These are phyloP conservation scores for Leccinum sublutescens DNA, from an alignment of 768 basidiomycete species.

Conservation along the genomic window DNA sequence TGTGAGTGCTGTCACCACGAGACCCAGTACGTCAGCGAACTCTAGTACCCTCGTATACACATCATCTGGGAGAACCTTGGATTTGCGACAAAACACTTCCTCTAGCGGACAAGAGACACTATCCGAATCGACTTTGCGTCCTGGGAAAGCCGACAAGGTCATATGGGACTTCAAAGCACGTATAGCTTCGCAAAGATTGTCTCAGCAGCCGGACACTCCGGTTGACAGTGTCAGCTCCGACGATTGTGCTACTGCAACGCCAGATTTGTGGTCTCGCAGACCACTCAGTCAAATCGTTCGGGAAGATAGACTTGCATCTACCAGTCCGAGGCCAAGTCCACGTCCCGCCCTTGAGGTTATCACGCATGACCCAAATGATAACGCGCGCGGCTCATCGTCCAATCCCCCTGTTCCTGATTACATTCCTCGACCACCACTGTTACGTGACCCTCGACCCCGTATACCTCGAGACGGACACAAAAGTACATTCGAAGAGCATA, in stretches of 20 bases:
- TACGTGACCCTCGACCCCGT: slow-evolving; percentile 20
- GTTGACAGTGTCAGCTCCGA: slow-evolving; percentile 26
- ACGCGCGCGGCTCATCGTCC: slow-evolving; percentile 14
- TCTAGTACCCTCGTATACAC: slow-evolving; percentile 25
- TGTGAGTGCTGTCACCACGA: slow-evolving; percentile 49
- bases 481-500: slow-evolving; percentile 64
- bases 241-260: slow-evolving; percentile 30
- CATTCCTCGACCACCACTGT: slow-evolving; percentile 14
- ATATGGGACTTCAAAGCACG: slow-evolving; percentile 29
- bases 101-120: slow-evolving; percentile 33
- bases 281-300: slow-evolving; percentile 30
- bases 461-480: slow-evolving; percentile 29
- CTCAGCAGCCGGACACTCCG: slow-evolving; percentile 16
- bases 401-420: slow-evolving; percentile 22
- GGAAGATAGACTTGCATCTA: slow-evolving; percentile 16
- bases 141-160: slow-evolving; percentile 31
- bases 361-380: slow-evolving; percentile 21
- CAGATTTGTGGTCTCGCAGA: slow-evolving; percentile 32
- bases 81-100: slow-evolving; percentile 25
- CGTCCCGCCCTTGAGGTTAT: slow-evolving; percentile 33
- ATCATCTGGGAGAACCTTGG: slow-evolving; percentile 28
- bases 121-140: slow-evolving; percentile 34
- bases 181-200: slow-evolving; percentile 15
- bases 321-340: slow-evolving; percentile 20
- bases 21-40: slow-evolving; percentile 36